Evolutionary conservation across 805 yeast species (phyloP), one percentile per base, ranked within the genome.

Genomic region (Debaryomyces prosopidis): DNA sequence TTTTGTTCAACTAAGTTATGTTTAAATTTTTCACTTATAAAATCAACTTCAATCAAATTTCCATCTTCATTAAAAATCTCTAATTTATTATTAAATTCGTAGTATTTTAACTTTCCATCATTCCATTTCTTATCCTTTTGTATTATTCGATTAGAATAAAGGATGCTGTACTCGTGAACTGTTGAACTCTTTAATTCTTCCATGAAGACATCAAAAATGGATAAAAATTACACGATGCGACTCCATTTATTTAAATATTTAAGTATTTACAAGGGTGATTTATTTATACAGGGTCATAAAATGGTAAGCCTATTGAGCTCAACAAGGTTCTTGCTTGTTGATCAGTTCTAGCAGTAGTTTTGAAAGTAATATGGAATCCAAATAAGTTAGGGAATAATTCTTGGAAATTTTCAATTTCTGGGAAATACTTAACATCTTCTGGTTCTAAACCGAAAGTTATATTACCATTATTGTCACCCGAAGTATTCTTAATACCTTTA

Each of bases 271-370:
- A 44, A 14, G 33, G 33, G 33, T 30, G 33, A 3, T 30, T 14
- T 30, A 30, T 30, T 42, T 45, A 45, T 14, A 42, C 45, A 39
- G 58, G 59, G 38, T 62, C 59, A 51, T 56, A 59, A 72, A 91
- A 88, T 44, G 96, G 96, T 42, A 91, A 65, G 6, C 96, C 96
- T 54, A 82, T 76, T 2, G 89, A 86, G 62, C 95, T 86, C 49
- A 92, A 69, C 55, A 92, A 73, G 15, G 87, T 82, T 65, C 96
- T 83, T 8, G 98, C 97, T 59, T 89, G 94, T 27, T 83, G 81
- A 62, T 91, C 97, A 16, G 89, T 83, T 69, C 90, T 89, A 6
- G 98, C 96, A 30, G 88, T 72, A 16, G 98, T 92, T 62, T 87
- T 87, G 54, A 94, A 69, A 33, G 89, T 87, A 45, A 94, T 76